Percentiles rank a stretch among this genome's conserved stretches.
Evolutionary conservation across 768 basidiomycete species (phyloP).

Genomic region (Mycena rebaudengoi): DNA sequence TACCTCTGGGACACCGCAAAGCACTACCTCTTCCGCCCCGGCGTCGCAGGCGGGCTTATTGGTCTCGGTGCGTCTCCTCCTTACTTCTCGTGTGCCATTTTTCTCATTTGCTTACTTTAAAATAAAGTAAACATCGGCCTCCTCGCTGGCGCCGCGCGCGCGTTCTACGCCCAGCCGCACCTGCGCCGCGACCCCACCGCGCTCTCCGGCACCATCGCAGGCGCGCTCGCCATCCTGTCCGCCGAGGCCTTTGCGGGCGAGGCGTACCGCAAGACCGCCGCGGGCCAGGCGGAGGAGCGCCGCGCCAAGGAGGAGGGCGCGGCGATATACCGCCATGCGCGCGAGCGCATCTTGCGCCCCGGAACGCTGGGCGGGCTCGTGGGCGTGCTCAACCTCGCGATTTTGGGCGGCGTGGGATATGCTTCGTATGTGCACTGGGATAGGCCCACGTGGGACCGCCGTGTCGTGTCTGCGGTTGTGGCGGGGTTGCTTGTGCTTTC

Average conservation of each 20-base stretch:
- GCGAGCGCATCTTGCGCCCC: slow-evolving; percentile 68
- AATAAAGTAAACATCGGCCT: slow-evolving; percentile 75
- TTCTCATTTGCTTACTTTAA: background rate
- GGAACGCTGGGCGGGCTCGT: slow-evolving; percentile 71
- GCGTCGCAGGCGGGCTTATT: slow-evolving; percentile 75
- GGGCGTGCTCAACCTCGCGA: slow-evolving; percentile 65
- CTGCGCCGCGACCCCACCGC: slow-evolving; percentile 65
- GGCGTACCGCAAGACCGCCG: slow-evolving; percentile 64
- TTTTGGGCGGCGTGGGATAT: slow-evolving; percentile 74
- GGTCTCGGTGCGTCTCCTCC: slow-evolving; percentile 58
- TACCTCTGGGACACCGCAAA: slow-evolving; percentile 63
- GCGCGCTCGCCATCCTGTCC: slow-evolving; percentile 64
- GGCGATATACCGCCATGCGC: slow-evolving; percentile 59
- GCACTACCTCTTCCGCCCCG: slow-evolving; percentile 66
- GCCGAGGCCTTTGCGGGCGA: slow-evolving; percentile 72
- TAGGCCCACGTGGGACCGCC: slow-evolving; percentile 72
- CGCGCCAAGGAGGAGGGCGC: slow-evolving; percentile 67
- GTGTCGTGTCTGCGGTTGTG: slow-evolving; percentile 64
- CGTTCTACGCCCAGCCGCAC: slow-evolving; percentile 68
- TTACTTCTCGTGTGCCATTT: background rate
- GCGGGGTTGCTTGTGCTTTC: slow-evolving; percentile 68
- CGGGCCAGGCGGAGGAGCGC: slow-evolving; percentile 64
- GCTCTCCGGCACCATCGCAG: slow-evolving; percentile 61
- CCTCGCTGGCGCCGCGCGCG: slow-evolving; percentile 66
- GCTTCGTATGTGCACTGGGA: slow-evolving; percentile 73